Evolutionary conservation across 2,329 filamentous ascomycete species (phyloP), one percentile per base, ranked within the genome.

Genomic region (Colletotrichum scovillei): DNA sequence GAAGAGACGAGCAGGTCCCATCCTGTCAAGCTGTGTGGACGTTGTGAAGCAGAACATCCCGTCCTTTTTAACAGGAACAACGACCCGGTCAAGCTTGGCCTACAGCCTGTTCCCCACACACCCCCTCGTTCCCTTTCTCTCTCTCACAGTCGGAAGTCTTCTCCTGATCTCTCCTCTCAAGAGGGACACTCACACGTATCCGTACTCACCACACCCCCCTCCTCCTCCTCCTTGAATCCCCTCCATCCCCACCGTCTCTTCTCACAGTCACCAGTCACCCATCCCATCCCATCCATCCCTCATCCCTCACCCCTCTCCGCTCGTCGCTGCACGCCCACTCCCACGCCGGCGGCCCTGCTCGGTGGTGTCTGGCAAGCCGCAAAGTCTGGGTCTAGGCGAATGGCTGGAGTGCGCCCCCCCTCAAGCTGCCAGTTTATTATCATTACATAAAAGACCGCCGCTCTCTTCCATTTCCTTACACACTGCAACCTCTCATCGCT

Each of bases 401-500:
- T 73, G 59, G 66, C 53, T 73, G 66, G 60, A 65, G 70, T 59
- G 70, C 42, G 66, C 55, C 70, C 70, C 70, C 66, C 66, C 59
- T 70, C 70, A 46, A 60, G 46, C 70, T 73, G 65, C 59, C 70
- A 69, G 70, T 73, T 69, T 74, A 74, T 75, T 75, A 74, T 63
- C 74, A 75, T 75, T 75, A 75, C 74, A 75, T 75, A 75, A 75
- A 75, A 75, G 68, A 71, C 74, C 68, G 65, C 66, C 65, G 69
- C 63, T 72, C 69, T 75, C 73, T 74, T 74, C 73, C 63, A 75
- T 73, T 70, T 75, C 73, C 66, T 75, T 75, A 75, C 74, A 75
- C 74, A 75, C 74, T 73, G 73, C 74, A 75, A 75, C 74, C 74
- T 75, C 73, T 75, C 74, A 75, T 75, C 68, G 74, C 69, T 74